Evolutionary conservation across 345 rosid genomes (phyloP).

Genomic region (Anastatica hierochuntica): DNA sequence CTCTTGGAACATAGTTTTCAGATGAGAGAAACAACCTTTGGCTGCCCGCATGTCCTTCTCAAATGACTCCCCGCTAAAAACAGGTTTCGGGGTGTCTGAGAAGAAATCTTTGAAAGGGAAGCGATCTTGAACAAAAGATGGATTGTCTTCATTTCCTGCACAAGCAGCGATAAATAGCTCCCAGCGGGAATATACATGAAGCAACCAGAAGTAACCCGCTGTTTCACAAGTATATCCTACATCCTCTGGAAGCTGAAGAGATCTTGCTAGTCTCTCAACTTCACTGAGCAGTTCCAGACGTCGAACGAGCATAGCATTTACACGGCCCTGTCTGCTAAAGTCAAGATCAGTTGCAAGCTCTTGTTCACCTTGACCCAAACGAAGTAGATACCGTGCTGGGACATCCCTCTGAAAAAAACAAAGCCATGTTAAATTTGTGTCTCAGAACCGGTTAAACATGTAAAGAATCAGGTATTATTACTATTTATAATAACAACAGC

Average conservation of each 20-base stretch:
- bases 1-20: slow-evolving; percentile 86
- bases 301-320: slow-evolving; percentile 95
- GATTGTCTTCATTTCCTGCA: slow-evolving; percentile 67
- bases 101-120: slow-evolving; percentile 93
- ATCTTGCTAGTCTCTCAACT: slow-evolving; percentile 95
- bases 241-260: slow-evolving; percentile 94
- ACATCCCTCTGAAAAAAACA: slow-evolving; percentile 82
- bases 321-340: slow-evolving; percentile 98
- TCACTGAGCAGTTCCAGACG: slow-evolving; percentile 81
- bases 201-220: slow-evolving; percentile 98
- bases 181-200: slow-evolving; percentile 95
- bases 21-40: slow-evolving; percentile 88
- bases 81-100: slow-evolving; percentile 65
- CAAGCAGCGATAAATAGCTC: slow-evolving; percentile 90
- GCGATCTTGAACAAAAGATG: slow-evolving; percentile 63
- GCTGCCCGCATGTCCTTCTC: slow-evolving; percentile 95
- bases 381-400: slow-evolving; percentile 98
- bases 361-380: slow-evolving; percentile 99
- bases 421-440: not conserved
- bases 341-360: slow-evolving; percentile 96
- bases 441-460: not conserved
- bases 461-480: not conserved
- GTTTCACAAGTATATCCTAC: slow-evolving; percentile 99
- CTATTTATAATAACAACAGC: not conserved
- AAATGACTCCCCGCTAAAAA: slow-evolving; percentile 78